Evolutionary conservation across 1,139 yeast genomes (phyloP).

Genomic region (Ogataea hybrid): DNA sequence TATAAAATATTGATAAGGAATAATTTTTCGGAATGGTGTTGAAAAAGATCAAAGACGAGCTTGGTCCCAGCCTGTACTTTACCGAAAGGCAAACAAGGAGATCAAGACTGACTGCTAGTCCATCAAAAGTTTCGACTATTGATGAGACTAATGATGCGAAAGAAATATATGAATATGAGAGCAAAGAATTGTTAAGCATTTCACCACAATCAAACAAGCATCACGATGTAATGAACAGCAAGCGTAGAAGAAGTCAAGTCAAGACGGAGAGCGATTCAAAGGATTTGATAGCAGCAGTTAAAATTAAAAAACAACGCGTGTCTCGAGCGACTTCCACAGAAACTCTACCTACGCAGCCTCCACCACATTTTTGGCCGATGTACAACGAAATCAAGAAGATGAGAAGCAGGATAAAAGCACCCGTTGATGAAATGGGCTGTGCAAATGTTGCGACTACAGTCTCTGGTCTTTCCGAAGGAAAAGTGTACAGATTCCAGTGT

Average conservation of each 20-base stretch:
- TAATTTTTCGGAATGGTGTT: neutral
- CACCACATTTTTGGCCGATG: conserved; percentile 51
- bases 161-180: no score
- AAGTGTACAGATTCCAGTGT: conserved; percentile 59
- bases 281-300: neutral
- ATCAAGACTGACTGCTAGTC: neutral
- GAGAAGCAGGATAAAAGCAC: conserved; percentile 65
- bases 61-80: neutral
- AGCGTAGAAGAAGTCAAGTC: conserved; percentile 1
- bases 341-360: conserved; percentile 31
- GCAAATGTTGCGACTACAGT: conserved; percentile 63
- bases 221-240: neutral
- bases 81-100: neutral
- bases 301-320: neutral
- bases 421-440: conserved; percentile 91
- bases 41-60: neutral
- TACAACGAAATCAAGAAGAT: conserved; percentile 63
- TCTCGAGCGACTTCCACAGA: neutral
- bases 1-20: no score
- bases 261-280: conserved; percentile 1
- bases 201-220: no score
- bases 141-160: no score
- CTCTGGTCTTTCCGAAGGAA: conserved; percentile 26
- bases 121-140: no score
- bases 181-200: no score